Evolutionary conservation across 257 asterid genomes (phyloP), one percentile per base, ranked within the genome.

Genomic region (Jacaranda mimosifolia): DNA sequence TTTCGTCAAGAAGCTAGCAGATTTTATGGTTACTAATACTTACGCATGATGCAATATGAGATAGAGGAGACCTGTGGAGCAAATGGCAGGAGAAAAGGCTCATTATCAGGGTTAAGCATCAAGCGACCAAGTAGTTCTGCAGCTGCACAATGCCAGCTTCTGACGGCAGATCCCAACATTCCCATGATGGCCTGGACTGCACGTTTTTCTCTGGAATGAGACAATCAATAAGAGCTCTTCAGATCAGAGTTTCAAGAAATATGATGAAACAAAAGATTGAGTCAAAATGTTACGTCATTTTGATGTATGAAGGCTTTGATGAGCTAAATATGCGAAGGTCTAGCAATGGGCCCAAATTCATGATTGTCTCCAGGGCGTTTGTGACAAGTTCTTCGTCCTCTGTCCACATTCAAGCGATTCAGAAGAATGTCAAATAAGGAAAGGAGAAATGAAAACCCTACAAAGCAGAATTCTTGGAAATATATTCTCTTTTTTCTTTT

Each of bases 311-410:
- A 70, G 98, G 91, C 85, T 90, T 93, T 52, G 95, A 86, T 42
- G 98, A 93, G 90, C 93, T 93, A 77, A 96, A 96, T 79, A 91
- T 91, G 69, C 97, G 97, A 78, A 96, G 94, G 83, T 96, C 98
- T 73, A 91, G 80, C 81, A 93, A 83, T 14, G 94, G 98, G 12
- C 97, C 99, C 85, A 96, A 72, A 82, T 93, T 96, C 88, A 96
- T 93, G 70, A 91, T 86, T 4, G 94, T 91, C 88, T 96, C 99
- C 26, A 96, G 88, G 62, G 91, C 84, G 78, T 96, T 96, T 51
- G 99, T 96, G 48, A 91, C 99, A 43, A 96, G 97, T 79, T 96
- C 98, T 78, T 96, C 99, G 66, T 96, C 99, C 97, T 96, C 97
- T 96, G 96, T 72, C 74, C 42, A 73, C 66, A 48, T 79, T 73